These are phyloP conservation scores for Globisporangium viniferum DNA, from an alignment of 352 stramenopile genomes.

Conservation along the genomic window DNA sequence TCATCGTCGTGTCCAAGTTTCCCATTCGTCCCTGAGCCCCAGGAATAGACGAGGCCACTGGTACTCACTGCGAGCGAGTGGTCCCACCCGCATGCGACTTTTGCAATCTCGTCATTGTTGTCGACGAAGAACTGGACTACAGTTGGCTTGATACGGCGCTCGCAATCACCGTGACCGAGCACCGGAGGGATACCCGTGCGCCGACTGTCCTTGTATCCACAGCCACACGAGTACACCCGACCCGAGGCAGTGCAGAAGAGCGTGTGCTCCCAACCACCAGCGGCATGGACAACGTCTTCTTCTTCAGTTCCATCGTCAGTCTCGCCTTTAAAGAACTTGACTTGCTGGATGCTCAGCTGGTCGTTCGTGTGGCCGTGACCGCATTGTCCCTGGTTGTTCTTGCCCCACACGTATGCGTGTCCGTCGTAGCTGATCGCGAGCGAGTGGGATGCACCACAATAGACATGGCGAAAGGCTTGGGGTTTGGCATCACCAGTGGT, in stretches of 20 bases:
- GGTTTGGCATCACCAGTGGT: not conserved
- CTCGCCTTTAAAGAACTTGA: conserved; percentile 52
- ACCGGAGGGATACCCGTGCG: conserved; percentile 79
- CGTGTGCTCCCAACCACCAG: conserved; percentile 81
- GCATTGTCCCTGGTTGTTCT: conserved; percentile 87
- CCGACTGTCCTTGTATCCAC: conserved; percentile 83
- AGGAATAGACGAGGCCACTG: conserved; percentile 64
- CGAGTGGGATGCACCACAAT: conserved; percentile 76
- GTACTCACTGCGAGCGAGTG: conserved; percentile 73
- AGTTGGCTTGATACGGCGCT: conserved; percentile 59
- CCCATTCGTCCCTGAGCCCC: conserved; percentile 76
- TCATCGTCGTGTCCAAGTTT: conserved; percentile 83
- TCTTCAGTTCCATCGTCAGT: conserved; percentile 14
- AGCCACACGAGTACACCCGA: conserved; percentile 70
- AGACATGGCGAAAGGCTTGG: conserved; percentile 40
- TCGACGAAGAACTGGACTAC: conserved; percentile 52
- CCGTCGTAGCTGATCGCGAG: conserved; percentile 60
- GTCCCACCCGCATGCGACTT: conserved; percentile 77
- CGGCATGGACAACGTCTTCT: conserved; percentile 48
- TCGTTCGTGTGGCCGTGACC: conserved; percentile 78
- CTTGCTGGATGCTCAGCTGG: conserved; percentile 49
- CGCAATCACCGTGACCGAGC: conserved; percentile 66
- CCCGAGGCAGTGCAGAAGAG: conserved; percentile 66
- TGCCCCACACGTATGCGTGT: conserved; percentile 63
- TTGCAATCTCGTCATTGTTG: conserved; percentile 49